Conservation (phyloP, 2,329 filamentous ascomycete genomes). For the Helicocarpus griseus region DNA sequence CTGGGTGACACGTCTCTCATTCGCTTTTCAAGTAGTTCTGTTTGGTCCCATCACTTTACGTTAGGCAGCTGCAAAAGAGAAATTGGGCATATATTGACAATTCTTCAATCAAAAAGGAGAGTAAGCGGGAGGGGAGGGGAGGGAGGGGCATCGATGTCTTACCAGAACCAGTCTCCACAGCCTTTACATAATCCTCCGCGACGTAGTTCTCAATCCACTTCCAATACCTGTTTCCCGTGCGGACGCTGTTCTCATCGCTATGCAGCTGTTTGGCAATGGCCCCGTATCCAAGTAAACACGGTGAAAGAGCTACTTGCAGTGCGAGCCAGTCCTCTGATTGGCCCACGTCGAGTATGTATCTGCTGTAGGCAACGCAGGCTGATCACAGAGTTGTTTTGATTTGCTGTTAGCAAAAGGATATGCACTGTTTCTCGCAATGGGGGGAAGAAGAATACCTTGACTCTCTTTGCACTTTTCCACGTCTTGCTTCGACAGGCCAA, state of each 20-base stretch:
- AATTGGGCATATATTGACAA: no score
- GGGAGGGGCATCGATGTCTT: constrained; percentile 22
- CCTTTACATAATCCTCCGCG: constrained; percentile 65
- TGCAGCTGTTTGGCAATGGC: constrained; percentile 64
- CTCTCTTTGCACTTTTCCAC: constrained; percentile 67
- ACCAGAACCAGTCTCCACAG: constrained; percentile 63
- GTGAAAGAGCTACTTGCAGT: constrained; percentile 72
- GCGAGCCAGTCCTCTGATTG: constrained; percentile 81
- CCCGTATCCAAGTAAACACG: constrained; percentile 84
- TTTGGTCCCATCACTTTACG: not conserved
- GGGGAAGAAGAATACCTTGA: constrained; percentile 43
- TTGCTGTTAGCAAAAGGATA: not conserved
- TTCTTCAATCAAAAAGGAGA: constrained; percentile 1
- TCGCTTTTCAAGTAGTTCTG: constrained; percentile 66
- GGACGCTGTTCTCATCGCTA: constrained; percentile 49
- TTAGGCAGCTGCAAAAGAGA: not conserved
- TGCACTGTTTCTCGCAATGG: not conserved
- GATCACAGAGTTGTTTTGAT: not conserved
- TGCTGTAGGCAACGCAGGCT: constrained; percentile 74
- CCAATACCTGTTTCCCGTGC: constrained; percentile 67
- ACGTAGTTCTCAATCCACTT: constrained; percentile 87
- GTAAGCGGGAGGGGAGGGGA: not conserved
- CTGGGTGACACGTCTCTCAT: constrained; percentile 61
- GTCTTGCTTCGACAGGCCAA: constrained; percentile 64
- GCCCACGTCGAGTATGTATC: constrained; percentile 82